Conservation (phyloP, 2,329 filamentous ascomycete genomes). For the Tympanopsis confertula region DNA sequence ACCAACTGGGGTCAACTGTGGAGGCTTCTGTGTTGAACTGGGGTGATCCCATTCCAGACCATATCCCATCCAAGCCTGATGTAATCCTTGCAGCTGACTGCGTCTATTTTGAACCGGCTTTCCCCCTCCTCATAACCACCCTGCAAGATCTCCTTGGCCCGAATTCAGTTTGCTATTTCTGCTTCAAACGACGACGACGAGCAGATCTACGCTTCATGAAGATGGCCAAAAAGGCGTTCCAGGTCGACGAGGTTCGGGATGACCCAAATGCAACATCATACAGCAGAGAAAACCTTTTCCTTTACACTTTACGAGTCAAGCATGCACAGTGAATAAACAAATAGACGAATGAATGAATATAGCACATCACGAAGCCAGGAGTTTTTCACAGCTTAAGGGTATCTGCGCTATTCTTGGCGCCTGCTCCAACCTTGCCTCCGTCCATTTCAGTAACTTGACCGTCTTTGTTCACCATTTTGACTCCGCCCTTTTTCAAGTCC, state of each 20-base stretch:
- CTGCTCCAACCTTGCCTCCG: conserved; percentile 28
- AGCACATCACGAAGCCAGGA: not conserved
- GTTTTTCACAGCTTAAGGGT: not conserved
- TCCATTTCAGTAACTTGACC: conserved; percentile 46
- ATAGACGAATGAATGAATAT: not conserved
- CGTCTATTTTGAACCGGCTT: conserved; percentile 57
- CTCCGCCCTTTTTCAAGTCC: conserved; percentile 47
- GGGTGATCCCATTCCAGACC: conserved; percentile 28
- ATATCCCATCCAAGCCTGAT: conserved; percentile 24
- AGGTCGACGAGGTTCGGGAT: conserved; percentile 23
- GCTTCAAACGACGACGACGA: conserved; percentile 50
- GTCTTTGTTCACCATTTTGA: conserved; percentile 49
- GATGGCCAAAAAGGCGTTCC: conserved; percentile 27
- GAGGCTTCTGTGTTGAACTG: conserved; percentile 42
- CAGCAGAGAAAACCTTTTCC: not conserved
- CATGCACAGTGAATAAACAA: not conserved
- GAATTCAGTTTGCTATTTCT: conserved; percentile 43
- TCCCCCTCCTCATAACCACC: conserved; percentile 46
- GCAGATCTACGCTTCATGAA: conserved; percentile 34
- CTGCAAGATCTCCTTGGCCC: conserved; percentile 41
- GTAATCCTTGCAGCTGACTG: conserved; percentile 54
- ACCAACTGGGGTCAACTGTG: conserved; percentile 32
- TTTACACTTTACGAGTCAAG: not conserved
- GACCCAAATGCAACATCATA: conserved; percentile 8
- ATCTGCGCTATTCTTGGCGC: not conserved